These are phyloP conservation scores for Paraphaeosphaeria sporulosa DNA, from an alignment of 2,329 filamentous ascomycete genomes.

Conservation along the genomic window DNA sequence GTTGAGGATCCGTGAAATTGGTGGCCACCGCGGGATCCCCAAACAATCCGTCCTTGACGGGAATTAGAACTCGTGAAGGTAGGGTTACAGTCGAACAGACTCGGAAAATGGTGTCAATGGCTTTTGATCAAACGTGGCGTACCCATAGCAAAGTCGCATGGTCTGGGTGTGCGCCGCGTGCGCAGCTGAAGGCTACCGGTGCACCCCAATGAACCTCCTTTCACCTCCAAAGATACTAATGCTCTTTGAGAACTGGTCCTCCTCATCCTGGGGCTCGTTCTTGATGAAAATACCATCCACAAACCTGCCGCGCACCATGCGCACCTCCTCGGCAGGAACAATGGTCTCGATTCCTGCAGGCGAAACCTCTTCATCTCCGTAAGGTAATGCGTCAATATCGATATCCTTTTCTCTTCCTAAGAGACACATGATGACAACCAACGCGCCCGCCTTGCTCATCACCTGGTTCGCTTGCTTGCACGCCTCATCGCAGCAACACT, in stretches of 20 bases:
- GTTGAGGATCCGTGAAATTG: background rate
- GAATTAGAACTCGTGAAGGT: background rate
- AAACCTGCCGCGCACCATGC: conserved; percentile 49
- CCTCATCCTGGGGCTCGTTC: conserved; percentile 43
- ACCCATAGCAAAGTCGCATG: background rate
- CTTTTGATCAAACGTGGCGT: background rate
- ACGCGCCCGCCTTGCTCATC: conserved; percentile 89
- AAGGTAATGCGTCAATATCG: conserved; percentile 83
- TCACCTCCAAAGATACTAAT: conserved; percentile 44
- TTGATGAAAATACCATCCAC: conserved; percentile 52
- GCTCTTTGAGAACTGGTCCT: conserved; percentile 40
- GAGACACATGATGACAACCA: conserved; percentile 79
- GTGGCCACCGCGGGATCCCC: background rate
- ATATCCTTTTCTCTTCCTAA: conserved; percentile 77
- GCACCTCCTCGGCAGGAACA: conserved; percentile 73
- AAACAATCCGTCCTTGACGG: background rate
- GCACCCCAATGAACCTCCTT: conserved; percentile 45
- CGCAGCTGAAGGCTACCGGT: conserved; percentile 15
- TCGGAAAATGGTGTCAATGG: background rate
- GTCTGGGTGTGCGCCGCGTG: background rate
- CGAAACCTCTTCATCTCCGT: conserved; percentile 76
- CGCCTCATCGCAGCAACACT: conserved; percentile 85
- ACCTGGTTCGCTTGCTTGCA: conserved; percentile 90
- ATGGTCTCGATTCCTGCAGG: conserved; percentile 84
- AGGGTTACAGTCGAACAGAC: background rate